phyloP scores from a whole-genome alignment of 441 rosid species.

The Mallotus japonicus region DNA sequence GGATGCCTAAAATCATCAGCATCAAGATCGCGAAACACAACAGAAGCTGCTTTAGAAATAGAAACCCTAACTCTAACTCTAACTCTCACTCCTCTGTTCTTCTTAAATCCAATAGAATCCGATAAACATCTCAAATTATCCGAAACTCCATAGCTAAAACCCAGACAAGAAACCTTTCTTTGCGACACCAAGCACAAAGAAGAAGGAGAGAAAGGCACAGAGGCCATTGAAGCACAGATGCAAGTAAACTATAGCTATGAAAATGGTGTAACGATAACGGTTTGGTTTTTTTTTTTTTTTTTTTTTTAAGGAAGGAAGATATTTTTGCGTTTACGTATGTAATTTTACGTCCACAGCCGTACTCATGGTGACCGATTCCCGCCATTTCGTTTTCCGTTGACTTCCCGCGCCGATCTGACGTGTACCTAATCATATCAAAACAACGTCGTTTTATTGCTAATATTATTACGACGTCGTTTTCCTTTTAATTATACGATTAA shows the following conservation, averaged over 20 bases:
- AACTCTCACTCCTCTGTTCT: slow-evolving; percentile 30
- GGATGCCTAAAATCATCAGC: slow-evolving; percentile 97
- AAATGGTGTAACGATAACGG: background rate
- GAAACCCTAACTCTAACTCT: background rate
- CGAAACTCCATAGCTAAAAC: slow-evolving; percentile 28
- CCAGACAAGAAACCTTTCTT: slow-evolving; percentile 18
- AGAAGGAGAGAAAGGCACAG: slow-evolving; percentile 33
- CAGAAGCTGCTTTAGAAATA: slow-evolving; percentile 53
- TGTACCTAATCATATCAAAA: background rate
- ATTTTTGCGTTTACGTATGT: slow-evolving; percentile 15
- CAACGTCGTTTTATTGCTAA: background rate
- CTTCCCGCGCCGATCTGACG: background rate
- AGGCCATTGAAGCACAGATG: slow-evolving; percentile 31
- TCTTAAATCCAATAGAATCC: slow-evolving; percentile 29
- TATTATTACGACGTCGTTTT: background rate
- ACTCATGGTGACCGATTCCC: slow-evolving; percentile 44
- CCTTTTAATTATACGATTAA: background rate
- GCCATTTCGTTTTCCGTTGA: slow-evolving; percentile 56
- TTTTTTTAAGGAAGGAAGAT: background rate
- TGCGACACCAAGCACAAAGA: slow-evolving; percentile 27
- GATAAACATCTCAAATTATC: background rate
- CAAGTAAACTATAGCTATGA: background rate
- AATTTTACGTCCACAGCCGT: slow-evolving; percentile 48
- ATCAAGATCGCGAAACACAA: slow-evolving; percentile 78
- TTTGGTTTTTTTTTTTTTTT: too few species aligned